These are phyloP conservation scores for Teunomyces cretensis DNA, from an alignment of 805 yeast species.

Conservation along the genomic window DNA sequence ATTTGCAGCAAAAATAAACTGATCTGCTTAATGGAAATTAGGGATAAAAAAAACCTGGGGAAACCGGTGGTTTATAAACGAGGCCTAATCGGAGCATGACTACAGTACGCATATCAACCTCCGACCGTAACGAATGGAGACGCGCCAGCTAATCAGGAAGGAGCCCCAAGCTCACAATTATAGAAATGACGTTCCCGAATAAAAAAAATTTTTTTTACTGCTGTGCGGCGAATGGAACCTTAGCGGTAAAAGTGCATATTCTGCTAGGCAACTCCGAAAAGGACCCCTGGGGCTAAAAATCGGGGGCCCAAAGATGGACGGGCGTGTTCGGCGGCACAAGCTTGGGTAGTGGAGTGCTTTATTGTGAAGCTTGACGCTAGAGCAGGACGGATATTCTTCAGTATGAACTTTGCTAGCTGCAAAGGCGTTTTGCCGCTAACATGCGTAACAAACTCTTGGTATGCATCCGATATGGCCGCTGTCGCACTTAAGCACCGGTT, in stretches of 20 bases:
- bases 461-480: too few species aligned
- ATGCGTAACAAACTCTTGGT: background rate
- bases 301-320: too few species aligned
- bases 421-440: background rate
- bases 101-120: background rate
- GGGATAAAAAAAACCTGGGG: background rate
- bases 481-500: background rate
- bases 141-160: slow-evolving; percentile 1
- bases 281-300: too few species aligned
- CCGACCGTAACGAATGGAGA: background rate
- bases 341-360: too few species aligned
- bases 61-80: background rate
- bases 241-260: background rate
- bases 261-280: too few species aligned
- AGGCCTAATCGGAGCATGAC: background rate
- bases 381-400: too few species aligned
- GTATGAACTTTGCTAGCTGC: background rate
- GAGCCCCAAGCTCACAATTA: background rate
- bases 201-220: background rate
- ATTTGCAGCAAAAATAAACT: slow-evolving; percentile 1
- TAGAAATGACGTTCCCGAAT: background rate
- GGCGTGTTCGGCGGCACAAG: too few species aligned
- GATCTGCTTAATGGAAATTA: background rate
- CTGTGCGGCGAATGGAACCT: background rate
- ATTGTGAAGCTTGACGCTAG: too few species aligned